phyloP scores from a whole-genome alignment of 352 stramenopile genomes.

The Globisporangium parvum region DNA sequence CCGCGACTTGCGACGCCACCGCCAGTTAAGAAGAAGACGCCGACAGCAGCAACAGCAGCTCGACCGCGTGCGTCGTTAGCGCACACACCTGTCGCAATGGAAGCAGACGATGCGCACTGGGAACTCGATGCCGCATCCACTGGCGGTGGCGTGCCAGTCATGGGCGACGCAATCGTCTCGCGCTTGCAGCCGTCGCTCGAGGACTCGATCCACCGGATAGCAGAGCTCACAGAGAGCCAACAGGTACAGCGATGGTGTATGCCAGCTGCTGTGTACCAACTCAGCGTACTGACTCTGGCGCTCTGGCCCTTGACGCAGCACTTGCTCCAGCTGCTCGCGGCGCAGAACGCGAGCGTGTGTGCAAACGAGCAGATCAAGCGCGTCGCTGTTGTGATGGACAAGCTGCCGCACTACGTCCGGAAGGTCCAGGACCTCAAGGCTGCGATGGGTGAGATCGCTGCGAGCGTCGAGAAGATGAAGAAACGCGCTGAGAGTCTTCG shows the following conservation, averaged over 20 bases:
- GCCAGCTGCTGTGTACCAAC: too few relatives aligned
- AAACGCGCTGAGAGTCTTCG: slow-evolving; percentile 55
- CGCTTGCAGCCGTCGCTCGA: slow-evolving; percentile 58
- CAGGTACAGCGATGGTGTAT: slow-evolving; percentile 20
- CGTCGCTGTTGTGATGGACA: slow-evolving; percentile 56
- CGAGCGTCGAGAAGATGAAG: slow-evolving; percentile 64
- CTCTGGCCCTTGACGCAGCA: slow-evolving; percentile 20
- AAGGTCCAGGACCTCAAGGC: slow-evolving; percentile 61
- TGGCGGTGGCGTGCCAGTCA: slow-evolving; percentile 47
- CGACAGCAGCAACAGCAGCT: not conserved
- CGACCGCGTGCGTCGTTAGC: not conserved
- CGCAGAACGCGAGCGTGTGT: slow-evolving; percentile 46
- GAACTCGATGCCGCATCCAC: slow-evolving; percentile 29
- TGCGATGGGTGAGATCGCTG: slow-evolving; percentile 54
- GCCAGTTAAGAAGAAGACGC: not conserved
- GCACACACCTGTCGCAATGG: not conserved
- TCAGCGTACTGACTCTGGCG: not conserved
- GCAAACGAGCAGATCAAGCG: slow-evolving; percentile 56
- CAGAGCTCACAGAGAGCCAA: slow-evolving; percentile 48
- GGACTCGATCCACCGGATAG: slow-evolving; percentile 61
- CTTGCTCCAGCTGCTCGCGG: slow-evolving; percentile 37
- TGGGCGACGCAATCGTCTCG: slow-evolving; percentile 46
- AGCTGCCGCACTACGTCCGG: slow-evolving; percentile 57
- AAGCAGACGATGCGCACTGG: slow-evolving; percentile 28
- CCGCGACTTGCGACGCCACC: too few relatives aligned